A percentile compares a stretch with the other conserved stretches of the same genome.
These are phyloP conservation scores for Penicillium subrubescens DNA, from an alignment of 495 filamentous ascomycete species.

Conservation along the genomic window DNA sequence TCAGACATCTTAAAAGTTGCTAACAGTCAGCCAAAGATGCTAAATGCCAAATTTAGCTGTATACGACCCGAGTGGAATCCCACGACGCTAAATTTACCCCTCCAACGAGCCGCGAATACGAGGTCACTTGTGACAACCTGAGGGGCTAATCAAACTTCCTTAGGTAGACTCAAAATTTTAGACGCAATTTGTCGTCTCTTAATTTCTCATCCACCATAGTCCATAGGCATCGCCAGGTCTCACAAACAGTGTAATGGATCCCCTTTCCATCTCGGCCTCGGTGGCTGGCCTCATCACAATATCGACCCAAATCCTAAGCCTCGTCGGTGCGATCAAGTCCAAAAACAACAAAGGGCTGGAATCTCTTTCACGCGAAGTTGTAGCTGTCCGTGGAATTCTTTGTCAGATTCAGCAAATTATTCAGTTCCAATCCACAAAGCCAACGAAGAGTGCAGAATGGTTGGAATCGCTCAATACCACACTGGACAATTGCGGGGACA, in stretches of 20 bases:
- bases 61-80: not conserved
- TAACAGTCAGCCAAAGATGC: not conserved
- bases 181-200: not conserved
- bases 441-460: constrained; percentile 12
- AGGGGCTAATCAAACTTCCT: not conserved
- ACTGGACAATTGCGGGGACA: constrained; percentile 4
- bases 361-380: constrained; percentile 1
- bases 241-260: not conserved
- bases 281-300: constrained; percentile 12
- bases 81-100: not conserved
- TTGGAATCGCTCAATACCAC: constrained; percentile 7
- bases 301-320: constrained; percentile 7
- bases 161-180: not conserved
- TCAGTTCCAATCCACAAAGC: constrained; percentile 9
- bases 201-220: not conserved
- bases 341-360: constrained; percentile 10
- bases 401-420: constrained; percentile 12
- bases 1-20: not conserved
- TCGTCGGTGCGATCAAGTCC: constrained; percentile 7
- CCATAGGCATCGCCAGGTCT: not conserved
- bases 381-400: constrained; percentile 7
- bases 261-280: constrained; percentile 11
- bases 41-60: not conserved
- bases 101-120: constrained; percentile 1
- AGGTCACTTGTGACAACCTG: not conserved